These are phyloP conservation scores for Fusarium sp. DNA, from an alignment of 2,329 filamentous ascomycete species.

Conservation along the genomic window DNA sequence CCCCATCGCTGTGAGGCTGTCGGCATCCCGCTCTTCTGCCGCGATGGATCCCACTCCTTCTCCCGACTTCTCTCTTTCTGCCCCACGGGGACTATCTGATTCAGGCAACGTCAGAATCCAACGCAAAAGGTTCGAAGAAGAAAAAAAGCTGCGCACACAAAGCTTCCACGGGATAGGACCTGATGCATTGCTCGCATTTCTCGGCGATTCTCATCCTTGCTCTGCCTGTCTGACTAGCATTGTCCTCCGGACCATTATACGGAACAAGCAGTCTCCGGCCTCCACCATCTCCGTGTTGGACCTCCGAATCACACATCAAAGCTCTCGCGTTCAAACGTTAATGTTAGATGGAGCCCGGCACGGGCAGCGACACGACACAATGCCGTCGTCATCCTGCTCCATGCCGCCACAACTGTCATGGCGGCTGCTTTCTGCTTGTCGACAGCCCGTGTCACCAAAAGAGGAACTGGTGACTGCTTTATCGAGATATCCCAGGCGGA, in stretches of 20 bases:
- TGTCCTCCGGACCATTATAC: constrained; percentile 26
- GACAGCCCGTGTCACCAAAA: constrained; percentile 4
- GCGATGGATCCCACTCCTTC: background rate
- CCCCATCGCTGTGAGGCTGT: background rate
- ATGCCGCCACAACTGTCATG: constrained; percentile 41
- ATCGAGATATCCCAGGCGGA: constrained; percentile 26
- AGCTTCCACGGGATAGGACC: constrained; percentile 12
- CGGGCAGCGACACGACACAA: constrained; percentile 10
- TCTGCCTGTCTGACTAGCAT: constrained; percentile 28
- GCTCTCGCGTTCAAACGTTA: constrained; percentile 8
- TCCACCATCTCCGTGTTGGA: constrained; percentile 21
- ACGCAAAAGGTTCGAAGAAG: background rate
- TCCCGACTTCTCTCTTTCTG: constrained; percentile 7
- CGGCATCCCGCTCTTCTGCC: constrained; percentile 1
- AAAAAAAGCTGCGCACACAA: constrained; percentile 11
- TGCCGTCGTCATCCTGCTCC: constrained; percentile 11
- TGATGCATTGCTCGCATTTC: constrained; percentile 21
- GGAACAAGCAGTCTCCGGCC: constrained; percentile 15
- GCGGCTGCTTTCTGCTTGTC: background rate
- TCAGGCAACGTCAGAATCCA: constrained; percentile 17
- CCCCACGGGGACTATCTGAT: constrained; percentile 26
- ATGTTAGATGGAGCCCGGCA: constrained; percentile 12
- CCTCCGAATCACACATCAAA: constrained; percentile 4
- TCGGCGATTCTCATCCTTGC: constrained; percentile 27
- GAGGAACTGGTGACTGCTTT: constrained; percentile 20